Base-by-base conservation (phyloP, 805 yeast species). In the Huiozyma naganishii region DNA sequence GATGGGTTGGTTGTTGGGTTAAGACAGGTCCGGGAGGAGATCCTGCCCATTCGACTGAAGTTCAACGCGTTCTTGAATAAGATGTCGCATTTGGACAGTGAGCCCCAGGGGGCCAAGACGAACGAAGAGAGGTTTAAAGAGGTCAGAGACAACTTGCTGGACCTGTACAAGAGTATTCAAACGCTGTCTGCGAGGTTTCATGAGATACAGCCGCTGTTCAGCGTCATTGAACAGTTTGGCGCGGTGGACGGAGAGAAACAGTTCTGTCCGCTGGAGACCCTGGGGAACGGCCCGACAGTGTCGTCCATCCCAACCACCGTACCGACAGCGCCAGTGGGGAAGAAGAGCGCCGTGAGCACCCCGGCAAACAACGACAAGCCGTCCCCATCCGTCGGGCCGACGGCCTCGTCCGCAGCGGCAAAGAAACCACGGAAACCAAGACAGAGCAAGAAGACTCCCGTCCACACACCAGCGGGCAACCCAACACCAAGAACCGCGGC, bases 351-450 rank as follows among this genome's bases (percentile, higher is more conserved):
- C 23, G 41, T 39, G 12, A 41, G 41, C 28, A 29, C 43, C 35
- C 29, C 35, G 12, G 36, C 38, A 17, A 37, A 27, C 27, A 34
- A 27, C n/a, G 32, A 29, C 6, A 29, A 9, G 10, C 29, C 43
- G 12, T n/a, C 29, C 13, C 38, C 35, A 12, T 33, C 28, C 17
- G 40, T 43, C 45, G 42, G 39, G 23, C 39, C 43, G 44, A 43
- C 39, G n/a, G 48, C 50, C 7, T 48, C 54, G 4, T 52, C 59
- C 8, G 43, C 40, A 7, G 38, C 54, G 7, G 43, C 56, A 5
- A 58, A 58, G 45, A 59, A 57, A 30, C 57, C 58, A 41, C 45
- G 61, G 41, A 57, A 56, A 40, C 59, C 61, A 36, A 55, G 62
- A 36, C 48, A 45, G 32, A 42, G 35, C 34, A 52, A 55, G 36